Conservation (phyloP, 2,329 filamentous ascomycete species). For the Diaporthe citriasiana region DNA sequence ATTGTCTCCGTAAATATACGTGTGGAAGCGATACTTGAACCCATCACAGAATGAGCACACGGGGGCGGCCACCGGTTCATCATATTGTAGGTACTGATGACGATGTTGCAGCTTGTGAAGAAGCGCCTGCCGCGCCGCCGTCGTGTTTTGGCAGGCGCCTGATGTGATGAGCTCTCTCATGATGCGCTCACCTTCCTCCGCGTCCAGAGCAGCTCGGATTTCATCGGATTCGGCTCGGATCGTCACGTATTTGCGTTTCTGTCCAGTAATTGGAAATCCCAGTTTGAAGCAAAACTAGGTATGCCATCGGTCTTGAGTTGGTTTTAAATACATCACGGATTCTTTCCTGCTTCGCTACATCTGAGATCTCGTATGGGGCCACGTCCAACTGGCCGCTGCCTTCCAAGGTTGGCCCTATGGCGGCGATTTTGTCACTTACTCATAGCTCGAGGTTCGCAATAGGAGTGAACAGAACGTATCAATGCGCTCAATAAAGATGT, state of each 20-base stretch:
- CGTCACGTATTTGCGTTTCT: not conserved
- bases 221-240: not conserved
- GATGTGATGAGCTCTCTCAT: not conserved
- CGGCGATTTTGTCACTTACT: not conserved
- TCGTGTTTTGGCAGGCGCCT: not conserved
- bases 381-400: not conserved
- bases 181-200: not conserved
- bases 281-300: too few species aligned
- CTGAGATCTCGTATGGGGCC: not conserved
- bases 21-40: not conserved
- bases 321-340: too few species aligned
- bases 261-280: not conserved
- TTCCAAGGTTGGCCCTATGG: not conserved
- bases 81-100: too few species aligned
- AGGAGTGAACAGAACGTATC: too few species aligned
- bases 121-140: not conserved
- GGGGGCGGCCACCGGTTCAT: not conserved
- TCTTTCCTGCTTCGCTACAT: not conserved
- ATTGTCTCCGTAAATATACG: not conserved
- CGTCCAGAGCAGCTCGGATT: not conserved
- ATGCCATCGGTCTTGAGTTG: not conserved
- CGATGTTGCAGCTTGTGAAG: not conserved
- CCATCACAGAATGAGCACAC: not conserved
- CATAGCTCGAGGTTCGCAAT: not conserved
- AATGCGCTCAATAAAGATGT: not conserved